Conservation (phyloP, 352 stramenopile genomes). For the Globisporangium spiculum region DNA sequence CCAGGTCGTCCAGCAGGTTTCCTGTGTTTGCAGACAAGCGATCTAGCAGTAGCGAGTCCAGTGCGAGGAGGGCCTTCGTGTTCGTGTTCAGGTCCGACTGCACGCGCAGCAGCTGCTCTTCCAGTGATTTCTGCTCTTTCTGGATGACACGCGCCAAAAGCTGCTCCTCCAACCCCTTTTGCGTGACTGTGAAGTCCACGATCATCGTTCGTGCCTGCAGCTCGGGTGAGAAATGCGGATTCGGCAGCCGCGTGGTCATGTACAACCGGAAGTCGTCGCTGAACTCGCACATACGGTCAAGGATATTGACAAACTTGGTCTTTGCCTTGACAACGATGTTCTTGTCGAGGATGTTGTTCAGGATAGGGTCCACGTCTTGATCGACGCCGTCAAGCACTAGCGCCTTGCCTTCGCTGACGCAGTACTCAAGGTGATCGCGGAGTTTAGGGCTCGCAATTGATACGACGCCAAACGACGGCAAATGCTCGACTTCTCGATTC, state of each 20-base stretch:
- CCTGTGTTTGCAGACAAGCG: conserved; percentile 82
- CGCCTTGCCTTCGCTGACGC: conserved; percentile 84
- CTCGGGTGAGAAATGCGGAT: conserved; percentile 72
- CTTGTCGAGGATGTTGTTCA: conserved; percentile 67
- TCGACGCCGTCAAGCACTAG: conserved; percentile 83
- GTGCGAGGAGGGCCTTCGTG: conserved; percentile 79
- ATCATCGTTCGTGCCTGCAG: conserved; percentile 63
- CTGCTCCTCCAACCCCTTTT: conserved; percentile 89
- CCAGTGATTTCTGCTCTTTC: conserved; percentile 87
- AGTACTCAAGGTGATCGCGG: conserved; percentile 83
- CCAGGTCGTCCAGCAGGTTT: conserved; percentile 87
- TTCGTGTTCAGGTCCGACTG: conserved; percentile 84
- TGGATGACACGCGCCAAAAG: conserved; percentile 89
- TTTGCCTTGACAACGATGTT: conserved; percentile 61
- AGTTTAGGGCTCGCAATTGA: conserved; percentile 68
- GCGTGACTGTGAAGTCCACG: conserved; percentile 92
- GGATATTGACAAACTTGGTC: conserved; percentile 62
- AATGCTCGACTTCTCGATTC: conserved; percentile 52
- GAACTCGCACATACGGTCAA: conserved; percentile 68
- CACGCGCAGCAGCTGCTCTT: conserved; percentile 88
- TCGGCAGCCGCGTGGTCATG: conserved; percentile 59
- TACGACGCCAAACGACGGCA: conserved; percentile 62
- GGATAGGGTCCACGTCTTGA: conserved; percentile 51
- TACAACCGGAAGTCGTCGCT: conserved; percentile 68
- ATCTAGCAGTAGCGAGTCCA: conserved; percentile 87